These are phyloP conservation scores for Linnemannia zychae DNA, from an alignment of 192 early-diverging fungal genomes.

Conservation along the genomic window DNA sequence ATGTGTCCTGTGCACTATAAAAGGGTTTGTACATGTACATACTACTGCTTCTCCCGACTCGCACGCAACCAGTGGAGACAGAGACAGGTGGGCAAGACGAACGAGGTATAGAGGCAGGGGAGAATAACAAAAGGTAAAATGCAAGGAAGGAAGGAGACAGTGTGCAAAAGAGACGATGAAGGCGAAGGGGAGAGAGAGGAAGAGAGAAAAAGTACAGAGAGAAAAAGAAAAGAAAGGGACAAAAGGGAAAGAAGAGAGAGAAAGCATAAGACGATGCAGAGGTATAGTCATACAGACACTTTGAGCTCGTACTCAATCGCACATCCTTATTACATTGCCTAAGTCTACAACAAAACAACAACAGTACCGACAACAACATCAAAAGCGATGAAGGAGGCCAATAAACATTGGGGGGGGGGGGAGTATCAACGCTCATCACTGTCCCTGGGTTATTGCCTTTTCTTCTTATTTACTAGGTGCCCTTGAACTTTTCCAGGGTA, in stretches of 20 bases:
- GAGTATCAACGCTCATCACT: background rate
- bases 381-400: conserved; percentile 3
- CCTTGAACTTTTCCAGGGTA: conserved; percentile 10
- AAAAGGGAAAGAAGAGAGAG: background rate
- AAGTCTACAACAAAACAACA: background rate
- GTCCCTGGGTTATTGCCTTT: background rate
- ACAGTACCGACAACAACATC: background rate
- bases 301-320: background rate
- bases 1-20: background rate
- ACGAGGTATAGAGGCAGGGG: background rate
- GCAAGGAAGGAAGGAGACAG: background rate
- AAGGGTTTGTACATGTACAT: background rate
- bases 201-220: background rate
- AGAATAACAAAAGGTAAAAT: background rate
- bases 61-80: background rate
- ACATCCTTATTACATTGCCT: background rate
- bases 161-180: background rate
- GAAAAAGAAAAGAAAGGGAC: background rate
- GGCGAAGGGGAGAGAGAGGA: background rate
- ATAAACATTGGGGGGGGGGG: background rate
- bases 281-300: too few species aligned
- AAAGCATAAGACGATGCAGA: background rate
- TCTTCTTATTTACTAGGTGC: background rate
- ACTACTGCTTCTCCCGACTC: background rate
- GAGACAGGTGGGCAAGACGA: background rate